Evolutionary conservation across 2,329 filamentous ascomycete species (phyloP).

Genomic region (Lachnellula hyalina): DNA sequence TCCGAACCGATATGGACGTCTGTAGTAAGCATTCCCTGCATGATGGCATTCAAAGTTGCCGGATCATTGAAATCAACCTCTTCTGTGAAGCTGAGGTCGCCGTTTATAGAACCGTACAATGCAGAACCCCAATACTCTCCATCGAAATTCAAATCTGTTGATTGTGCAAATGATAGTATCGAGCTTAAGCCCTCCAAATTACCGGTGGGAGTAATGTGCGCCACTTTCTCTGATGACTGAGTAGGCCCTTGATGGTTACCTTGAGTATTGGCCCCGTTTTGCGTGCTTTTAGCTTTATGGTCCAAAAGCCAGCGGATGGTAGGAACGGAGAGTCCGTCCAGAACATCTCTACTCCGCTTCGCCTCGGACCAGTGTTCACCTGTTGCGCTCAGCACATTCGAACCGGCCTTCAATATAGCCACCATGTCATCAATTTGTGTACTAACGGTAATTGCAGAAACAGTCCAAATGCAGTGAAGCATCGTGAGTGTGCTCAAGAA

Average conservation of each 20-base stretch:
- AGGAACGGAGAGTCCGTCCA: constrained; percentile 36
- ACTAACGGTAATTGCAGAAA: constrained; percentile 36
- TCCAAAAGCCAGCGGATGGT: constrained; percentile 29
- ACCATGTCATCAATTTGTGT: constrained; percentile 37
- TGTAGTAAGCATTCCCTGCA: constrained; percentile 8
- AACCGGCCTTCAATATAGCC: constrained; percentile 36
- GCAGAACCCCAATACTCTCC: background rate
- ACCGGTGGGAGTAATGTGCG: background rate
- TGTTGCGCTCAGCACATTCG: constrained; percentile 45
- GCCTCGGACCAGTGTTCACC: constrained; percentile 49
- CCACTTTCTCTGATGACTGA: no score
- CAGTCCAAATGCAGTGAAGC: constrained; percentile 45
- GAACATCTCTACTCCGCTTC: constrained; percentile 40
- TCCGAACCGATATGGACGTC: constrained; percentile 5
- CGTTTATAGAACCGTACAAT: background rate
- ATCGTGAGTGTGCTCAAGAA: constrained; percentile 45
- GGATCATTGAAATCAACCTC: constrained; percentile 4
- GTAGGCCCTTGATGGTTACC: background rate
- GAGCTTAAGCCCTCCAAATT: background rate
- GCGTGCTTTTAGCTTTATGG: background rate
- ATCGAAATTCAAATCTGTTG: background rate
- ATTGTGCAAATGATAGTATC: background rate
- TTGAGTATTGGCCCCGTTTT: background rate
- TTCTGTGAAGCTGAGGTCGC: background rate
- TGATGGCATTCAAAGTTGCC: constrained; percentile 6